Percentiles rank a stretch among this genome's conserved stretches.
phyloP scores from a whole-genome alignment of 495 filamentous ascomycete species.

The Apodospora peruviana region DNA sequence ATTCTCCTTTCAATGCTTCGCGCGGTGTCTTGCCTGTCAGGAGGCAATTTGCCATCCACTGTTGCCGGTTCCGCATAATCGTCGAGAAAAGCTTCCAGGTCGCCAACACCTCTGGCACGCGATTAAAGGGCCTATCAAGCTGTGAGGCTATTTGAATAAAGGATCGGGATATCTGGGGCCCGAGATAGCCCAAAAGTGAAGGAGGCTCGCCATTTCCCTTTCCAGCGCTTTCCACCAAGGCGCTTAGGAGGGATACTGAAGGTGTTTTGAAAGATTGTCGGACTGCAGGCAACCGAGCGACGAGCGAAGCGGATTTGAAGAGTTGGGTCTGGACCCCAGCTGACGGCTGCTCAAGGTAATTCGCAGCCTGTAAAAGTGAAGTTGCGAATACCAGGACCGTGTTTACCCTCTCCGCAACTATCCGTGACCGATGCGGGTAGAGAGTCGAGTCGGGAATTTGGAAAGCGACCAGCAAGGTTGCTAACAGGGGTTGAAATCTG shows the following conservation, averaged over 20 bases:
- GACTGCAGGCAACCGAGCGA: conserved; percentile 75
- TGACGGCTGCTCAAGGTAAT: conserved; percentile 52
- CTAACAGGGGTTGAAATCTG: conserved; percentile 71
- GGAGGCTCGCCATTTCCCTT: conserved; percentile 66
- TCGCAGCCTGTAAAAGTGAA: conserved; percentile 63
- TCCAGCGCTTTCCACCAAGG: conserved; percentile 64
- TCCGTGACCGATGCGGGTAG: conserved; percentile 49
- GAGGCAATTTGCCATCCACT: conserved; percentile 90
- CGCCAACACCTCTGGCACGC: conserved; percentile 52
- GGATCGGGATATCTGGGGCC: conserved; percentile 70
- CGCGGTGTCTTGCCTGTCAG: conserved; percentile 81
- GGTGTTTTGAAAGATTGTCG: conserved; percentile 59
- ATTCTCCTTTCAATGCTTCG: conserved; percentile 56
- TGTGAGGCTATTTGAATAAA: conserved; percentile 75
- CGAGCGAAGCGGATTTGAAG: conserved; percentile 67
- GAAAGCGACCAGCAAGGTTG: conserved; percentile 62
- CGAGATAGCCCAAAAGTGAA: conserved; percentile 83
- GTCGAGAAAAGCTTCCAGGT: conserved; percentile 84
- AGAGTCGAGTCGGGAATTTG: conserved; percentile 59
- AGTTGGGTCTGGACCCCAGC: conserved; percentile 69
- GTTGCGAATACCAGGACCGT: conserved; percentile 60
- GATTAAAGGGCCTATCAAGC: conserved; percentile 69
- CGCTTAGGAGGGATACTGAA: conserved; percentile 63
- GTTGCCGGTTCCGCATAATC: conserved; percentile 85
- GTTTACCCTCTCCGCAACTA: conserved; percentile 58